These are phyloP conservation scores for Celoporthe dispersa DNA, from an alignment of 2,329 filamentous ascomycete genomes.

Conservation along the genomic window DNA sequence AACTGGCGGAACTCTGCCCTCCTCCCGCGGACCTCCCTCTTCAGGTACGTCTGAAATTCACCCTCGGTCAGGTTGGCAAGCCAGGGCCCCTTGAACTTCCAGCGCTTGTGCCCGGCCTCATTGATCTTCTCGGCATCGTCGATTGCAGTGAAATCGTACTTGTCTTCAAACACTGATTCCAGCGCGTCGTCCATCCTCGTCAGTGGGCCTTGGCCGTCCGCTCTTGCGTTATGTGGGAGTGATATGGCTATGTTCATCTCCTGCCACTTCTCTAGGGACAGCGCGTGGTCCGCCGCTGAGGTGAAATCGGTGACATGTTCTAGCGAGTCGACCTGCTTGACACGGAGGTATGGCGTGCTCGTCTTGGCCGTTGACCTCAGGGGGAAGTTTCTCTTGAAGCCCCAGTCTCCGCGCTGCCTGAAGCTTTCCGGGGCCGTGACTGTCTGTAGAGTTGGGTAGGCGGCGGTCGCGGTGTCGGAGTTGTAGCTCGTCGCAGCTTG, in stretches of 20 bases:
- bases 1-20: slow-evolving; percentile 60
- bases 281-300: slow-evolving; percentile 78
- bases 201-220: neutral
- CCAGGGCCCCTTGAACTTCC: slow-evolving; percentile 72
- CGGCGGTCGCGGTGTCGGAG: slow-evolving; percentile 73
- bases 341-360: slow-evolving; percentile 74
- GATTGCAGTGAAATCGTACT: slow-evolving; percentile 57
- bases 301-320: slow-evolving; percentile 90
- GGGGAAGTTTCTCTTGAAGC: slow-evolving; percentile 84
- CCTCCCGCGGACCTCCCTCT: slow-evolving; percentile 56
- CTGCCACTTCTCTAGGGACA: slow-evolving; percentile 84
- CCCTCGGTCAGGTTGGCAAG: slow-evolving; percentile 65
- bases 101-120: slow-evolving; percentile 54
- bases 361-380: slow-evolving; percentile 73
- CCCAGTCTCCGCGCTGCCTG: slow-evolving; percentile 83
- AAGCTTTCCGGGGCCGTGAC: slow-evolving; percentile 78
- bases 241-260: slow-evolving; percentile 77
- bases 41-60: slow-evolving; percentile 61
- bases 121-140: slow-evolving; percentile 37
- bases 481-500: slow-evolving; percentile 51
- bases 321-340: slow-evolving; percentile 79
- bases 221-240: slow-evolving; percentile 43
- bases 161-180: slow-evolving; percentile 64
- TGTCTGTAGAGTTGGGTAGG: slow-evolving; percentile 81
- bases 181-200: slow-evolving; percentile 34